Percentiles rank a stretch among this genome's conserved stretches.
Evolutionary conservation across 345 rosid genomes (phyloP).

Genomic region (Erysimum cheiranthoides): DNA sequence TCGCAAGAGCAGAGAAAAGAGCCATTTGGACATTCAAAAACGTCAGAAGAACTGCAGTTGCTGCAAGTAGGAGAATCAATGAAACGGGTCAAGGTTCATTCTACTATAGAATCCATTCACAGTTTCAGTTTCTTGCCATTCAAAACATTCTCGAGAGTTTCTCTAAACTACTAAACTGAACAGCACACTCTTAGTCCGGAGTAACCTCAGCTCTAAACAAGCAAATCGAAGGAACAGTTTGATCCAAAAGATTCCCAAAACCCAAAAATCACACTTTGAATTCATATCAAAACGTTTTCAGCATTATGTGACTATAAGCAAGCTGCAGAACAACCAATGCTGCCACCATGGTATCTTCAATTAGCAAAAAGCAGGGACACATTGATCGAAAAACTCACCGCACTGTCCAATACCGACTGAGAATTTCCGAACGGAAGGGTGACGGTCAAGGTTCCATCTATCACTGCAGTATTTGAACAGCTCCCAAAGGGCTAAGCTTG

Average conservation of each 20-base stretch:
- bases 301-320: background rate
- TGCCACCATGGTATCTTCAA: background rate
- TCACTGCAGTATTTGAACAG: constrained; percentile 71
- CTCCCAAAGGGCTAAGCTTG: constrained; percentile 92
- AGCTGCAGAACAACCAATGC: constrained; percentile 13
- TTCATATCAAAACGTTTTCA: constrained; percentile 3
- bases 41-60: constrained; percentile 66
- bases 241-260: constrained; percentile 10
- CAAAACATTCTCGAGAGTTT: background rate
- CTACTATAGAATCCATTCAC: background rate
- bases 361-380: background rate
- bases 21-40: constrained; percentile 86
- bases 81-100: constrained; percentile 3
- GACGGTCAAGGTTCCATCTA: constrained; percentile 68
- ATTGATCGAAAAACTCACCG: constrained; percentile 55
- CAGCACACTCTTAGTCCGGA: background rate
- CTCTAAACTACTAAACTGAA: background rate
- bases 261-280: background rate
- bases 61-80: constrained; percentile 57
- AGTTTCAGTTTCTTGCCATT: constrained; percentile 3
- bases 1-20: constrained; percentile 64
- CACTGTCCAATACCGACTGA: constrained; percentile 71
- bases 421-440: constrained; percentile 57
- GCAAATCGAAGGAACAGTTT: background rate
- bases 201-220: constrained; percentile 5